Evolutionary conservation across 345 rosid species (phyloP), one percentile per base, ranked within the genome.

Genomic region (Eucalyptus cloeziana): DNA sequence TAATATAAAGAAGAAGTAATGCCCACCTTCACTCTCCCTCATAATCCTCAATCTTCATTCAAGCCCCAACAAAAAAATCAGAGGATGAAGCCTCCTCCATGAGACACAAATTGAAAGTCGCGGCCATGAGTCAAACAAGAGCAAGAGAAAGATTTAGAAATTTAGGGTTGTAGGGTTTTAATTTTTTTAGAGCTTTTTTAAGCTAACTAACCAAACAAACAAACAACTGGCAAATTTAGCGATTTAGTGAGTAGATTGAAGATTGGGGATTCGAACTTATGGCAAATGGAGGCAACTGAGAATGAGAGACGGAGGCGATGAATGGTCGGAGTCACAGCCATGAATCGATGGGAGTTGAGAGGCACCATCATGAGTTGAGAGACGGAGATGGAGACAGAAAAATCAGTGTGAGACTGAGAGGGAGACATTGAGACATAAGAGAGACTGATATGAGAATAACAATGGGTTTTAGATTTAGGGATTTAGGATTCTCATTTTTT

Each of bases 251-350:
- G 31, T 60, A 60, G 31, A 25, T 60, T 27, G 69, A 60, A 60
- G n/a, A 60, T 25, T 0, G 13, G 31, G 69, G 31, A 60, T 60
- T 27, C 7, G 0, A 60, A 12, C 8, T 60, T 0, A 25, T 0
- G 10, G 31, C 0, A 5, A 60, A 60, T 60, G 16, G 69, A 60
- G 69, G 69, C 16, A 4, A 60, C 12, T 5, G 0, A 60, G 4
- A 11, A 30, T 27, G n/a, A 13, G 31, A 27, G 31, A 60, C 4
- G 69, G 8, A 12, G 31, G n/a, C 0, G 0, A 25, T 56, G 30
- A 56, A 56, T 24, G 13, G 62, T 24, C 6, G 1, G 13, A 56
- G 30, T 22, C 62, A 56, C 1, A 3, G 30, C 27, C 62, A 56
- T 56, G 31, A 60, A 13, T 60, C 16, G 15, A 60, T 11, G 31